Base-by-base conservation (phyloP, 768 basidiomycete species). In the Crassisporium funariophilum region DNA sequence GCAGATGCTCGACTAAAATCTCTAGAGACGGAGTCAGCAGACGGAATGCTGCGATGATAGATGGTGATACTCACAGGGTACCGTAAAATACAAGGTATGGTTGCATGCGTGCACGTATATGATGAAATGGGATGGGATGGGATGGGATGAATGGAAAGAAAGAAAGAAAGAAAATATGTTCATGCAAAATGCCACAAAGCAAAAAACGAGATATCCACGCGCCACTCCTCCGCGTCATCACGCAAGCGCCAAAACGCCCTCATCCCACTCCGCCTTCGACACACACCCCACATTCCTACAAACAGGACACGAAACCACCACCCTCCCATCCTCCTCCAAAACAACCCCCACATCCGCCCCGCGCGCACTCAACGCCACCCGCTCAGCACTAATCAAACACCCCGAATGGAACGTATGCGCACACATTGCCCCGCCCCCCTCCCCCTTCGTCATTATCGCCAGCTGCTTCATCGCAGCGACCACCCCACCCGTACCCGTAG, bases 301-400 rank as follows among this genome's bases (percentile, higher is more conserved):
- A 5, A 86, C 76, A 1, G 86, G 83, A 62, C 89, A 91, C 13
- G 79, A 78, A n/a, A 89, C 85, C 59, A 86, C 81, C 0, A 88
- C 80, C 48, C 22, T 19, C 20, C 62, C 64, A 50, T 57, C 56
- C 17, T 46, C 41, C 17, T 68, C 70, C 1, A 61, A 56, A 35
- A 70, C 64, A 31, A 31, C 5, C 10, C 29, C n/a, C 24, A 69
- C 73, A 43, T 78, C 74, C 10, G 70, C 75, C 17, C 83, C 84
- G 68, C 77, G 78, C n/a, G n/a, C n/a, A 3, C 10, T n/a, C n/a
- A 83, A 71, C 10, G 84, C 78, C 72, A 83, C 68, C 52, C 76
- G 50, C 81, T 81, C 73, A 70, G 88, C 49, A 76, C 82, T 66
- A 61, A 91, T 87, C 31, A 91, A 59, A 64, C 89, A 91, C 44